Evolutionary conservation across 345 rosid genomes (phyloP).

Genomic region (Syzygium jambos): DNA sequence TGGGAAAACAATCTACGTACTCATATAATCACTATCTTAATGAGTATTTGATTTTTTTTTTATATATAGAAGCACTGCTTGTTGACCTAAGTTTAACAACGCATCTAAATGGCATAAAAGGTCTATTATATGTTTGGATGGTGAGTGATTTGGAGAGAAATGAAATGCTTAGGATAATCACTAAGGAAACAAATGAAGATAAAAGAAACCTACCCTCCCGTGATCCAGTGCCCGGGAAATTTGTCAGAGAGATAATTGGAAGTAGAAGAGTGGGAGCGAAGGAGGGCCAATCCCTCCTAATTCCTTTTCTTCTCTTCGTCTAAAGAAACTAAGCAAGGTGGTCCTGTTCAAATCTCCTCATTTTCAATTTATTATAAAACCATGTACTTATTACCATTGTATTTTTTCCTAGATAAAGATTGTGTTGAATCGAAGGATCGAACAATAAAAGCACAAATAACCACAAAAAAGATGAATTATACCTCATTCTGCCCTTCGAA

Average conservation of each 20-base stretch:
- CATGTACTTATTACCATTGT: neutral
- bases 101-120: neutral
- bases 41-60: neutral
- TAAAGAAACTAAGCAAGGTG: neutral
- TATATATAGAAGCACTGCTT: neutral
- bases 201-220: neutral
- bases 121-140: neutral
- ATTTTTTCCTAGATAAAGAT: no score
- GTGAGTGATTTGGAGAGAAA: neutral
- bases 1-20: no score
- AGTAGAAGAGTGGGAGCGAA: neutral
- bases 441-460: no score
- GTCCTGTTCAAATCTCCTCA: neutral
- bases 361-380: neutral
- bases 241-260: neutral
- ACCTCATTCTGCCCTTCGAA: neutral
- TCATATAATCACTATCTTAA: neutral
- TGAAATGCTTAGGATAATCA: neutral
- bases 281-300: neutral
- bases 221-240: neutral
- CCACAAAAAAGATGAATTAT: no score
- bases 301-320: no score
- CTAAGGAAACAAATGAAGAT: neutral
- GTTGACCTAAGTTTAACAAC: neutral
- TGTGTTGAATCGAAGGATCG: no score